Conservation (phyloP, 1,284 basidiomycete species). For the Austropuccinia psidii region DNA sequence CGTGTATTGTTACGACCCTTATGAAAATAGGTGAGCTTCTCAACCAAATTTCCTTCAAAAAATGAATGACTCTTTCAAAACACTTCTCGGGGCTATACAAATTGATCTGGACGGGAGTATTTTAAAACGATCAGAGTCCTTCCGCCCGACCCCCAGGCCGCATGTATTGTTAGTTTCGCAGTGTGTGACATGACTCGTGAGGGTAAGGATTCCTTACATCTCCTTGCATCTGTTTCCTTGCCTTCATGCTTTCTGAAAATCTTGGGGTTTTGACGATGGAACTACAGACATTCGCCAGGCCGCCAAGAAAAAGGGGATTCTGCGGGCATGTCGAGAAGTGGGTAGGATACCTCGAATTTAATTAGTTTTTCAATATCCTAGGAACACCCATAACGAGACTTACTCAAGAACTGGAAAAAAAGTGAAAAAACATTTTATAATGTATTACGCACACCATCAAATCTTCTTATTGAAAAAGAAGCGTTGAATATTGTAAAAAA, state of each 20-base stretch:
- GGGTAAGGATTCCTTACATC: slow-evolving; percentile 15
- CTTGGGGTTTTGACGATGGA: not conserved
- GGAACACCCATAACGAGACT: too few species aligned
- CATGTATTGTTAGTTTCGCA: slow-evolving; percentile 34
- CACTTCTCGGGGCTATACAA: too few species aligned
- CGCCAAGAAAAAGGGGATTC: not conserved
- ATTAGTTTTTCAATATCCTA: too few species aligned
- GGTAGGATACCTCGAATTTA: slow-evolving; percentile 2
- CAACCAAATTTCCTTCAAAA: too few species aligned
- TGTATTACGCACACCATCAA: too few species aligned
- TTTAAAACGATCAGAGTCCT: slow-evolving; percentile 5
- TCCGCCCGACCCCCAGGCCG: slow-evolving; percentile 22
- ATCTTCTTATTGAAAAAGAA: too few species aligned
- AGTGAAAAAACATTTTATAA: too few species aligned
- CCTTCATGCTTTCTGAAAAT: not conserved
- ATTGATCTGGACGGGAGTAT: too few species aligned
- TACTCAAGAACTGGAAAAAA: too few species aligned
- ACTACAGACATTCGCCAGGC: not conserved
- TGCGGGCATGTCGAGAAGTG: not conserved
- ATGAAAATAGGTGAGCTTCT: slow-evolving; percentile 19
- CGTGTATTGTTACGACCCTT: slow-evolving; percentile 30
- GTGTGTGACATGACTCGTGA: slow-evolving; percentile 36
- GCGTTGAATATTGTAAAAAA: too few species aligned
- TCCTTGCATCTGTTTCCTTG: not conserved
- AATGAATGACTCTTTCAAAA: too few species aligned